Evolutionary conservation across 163 green algal genomes (phyloP).

Genomic region (Scenedesmus sp.): DNA sequence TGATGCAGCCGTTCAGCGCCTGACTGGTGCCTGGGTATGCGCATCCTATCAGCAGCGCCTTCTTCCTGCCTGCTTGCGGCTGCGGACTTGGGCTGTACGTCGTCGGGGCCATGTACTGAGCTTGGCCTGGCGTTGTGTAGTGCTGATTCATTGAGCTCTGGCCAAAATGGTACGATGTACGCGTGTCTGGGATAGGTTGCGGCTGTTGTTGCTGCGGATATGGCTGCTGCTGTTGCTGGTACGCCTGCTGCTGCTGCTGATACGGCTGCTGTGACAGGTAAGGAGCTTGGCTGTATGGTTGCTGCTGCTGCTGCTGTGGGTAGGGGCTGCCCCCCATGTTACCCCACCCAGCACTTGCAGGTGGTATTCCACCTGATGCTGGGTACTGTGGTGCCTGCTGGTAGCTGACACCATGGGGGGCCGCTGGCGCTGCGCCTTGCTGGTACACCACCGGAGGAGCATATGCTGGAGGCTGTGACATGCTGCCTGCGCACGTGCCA

Average conservation of each 20-base stretch:
- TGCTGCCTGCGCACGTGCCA: not conserved
- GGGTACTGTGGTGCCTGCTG: not conserved
- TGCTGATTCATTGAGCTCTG: slow-evolving; percentile 31
- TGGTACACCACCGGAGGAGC: slow-evolving; percentile 38
- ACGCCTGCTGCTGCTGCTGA: too few relatives aligned
- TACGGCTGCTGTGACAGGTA: not conserved
- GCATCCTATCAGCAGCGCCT: slow-evolving; percentile 51
- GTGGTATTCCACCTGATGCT: not conserved
- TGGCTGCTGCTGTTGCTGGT: slow-evolving; percentile 10
- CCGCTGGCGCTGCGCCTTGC: slow-evolving; percentile 13
- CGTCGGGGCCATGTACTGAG: slow-evolving; percentile 23
- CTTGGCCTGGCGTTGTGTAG: slow-evolving; percentile 17
- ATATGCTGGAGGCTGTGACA: slow-evolving; percentile 35
- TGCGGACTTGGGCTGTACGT: slow-evolving; percentile 14
- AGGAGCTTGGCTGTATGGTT: slow-evolving; percentile 5
- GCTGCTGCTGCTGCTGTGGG: slow-evolving; percentile 37
- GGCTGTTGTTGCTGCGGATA: slow-evolving; percentile 27
- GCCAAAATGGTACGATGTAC: not conserved
- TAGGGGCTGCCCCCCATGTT: not conserved
- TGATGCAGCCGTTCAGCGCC: slow-evolving; percentile 51
- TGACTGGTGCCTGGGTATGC: slow-evolving; percentile 27
- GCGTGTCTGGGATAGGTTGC: not conserved
- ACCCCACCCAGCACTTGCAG: not conserved
- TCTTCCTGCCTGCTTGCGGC: slow-evolving; percentile 19
- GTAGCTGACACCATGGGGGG: not conserved